Evolutionary conservation across 164 flowering plant species (phyloP).

Genomic region (Euptelea pleiosperma): DNA sequence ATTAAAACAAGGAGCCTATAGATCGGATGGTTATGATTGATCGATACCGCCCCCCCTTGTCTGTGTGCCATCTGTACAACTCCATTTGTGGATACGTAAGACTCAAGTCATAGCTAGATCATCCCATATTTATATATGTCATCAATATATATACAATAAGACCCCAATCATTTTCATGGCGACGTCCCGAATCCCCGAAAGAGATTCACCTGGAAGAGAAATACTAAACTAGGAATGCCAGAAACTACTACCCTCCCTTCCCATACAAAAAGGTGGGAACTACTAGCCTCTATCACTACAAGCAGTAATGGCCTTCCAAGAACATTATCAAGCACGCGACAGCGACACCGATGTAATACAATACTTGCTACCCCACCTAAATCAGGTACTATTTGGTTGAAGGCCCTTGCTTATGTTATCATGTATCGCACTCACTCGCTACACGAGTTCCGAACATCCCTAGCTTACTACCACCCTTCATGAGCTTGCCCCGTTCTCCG

Average conservation of each 20-base stretch:
- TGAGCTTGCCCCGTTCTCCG: constrained; percentile 19
- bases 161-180: too few species aligned
- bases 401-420: constrained; percentile 25
- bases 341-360: too few species aligned
- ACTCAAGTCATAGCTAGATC: too few species aligned
- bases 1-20: too few species aligned
- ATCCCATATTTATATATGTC: too few species aligned
- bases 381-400: constrained; percentile 45
- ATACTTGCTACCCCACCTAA: constrained; percentile 28
- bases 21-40: too few species aligned
- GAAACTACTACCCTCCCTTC: background rate
- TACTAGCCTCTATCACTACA: background rate
- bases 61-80: too few species aligned
- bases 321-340: constrained; percentile 27
- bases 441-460: background rate
- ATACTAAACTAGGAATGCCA: background rate
- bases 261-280: background rate
- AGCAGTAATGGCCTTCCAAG: constrained; percentile 17
- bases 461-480: constrained; percentile 20
- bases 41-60: too few species aligned
- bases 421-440: constrained; percentile 17
- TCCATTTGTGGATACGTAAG: too few species aligned
- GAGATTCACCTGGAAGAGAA: too few species aligned
- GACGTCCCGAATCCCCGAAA: background rate
- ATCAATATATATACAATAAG: too few species aligned